Percentiles rank a stretch among this genome's conserved stretches.
Evolutionary conservation across 2,329 filamentous ascomycete species (phyloP).

Genomic region (Metarhizium album): DNA sequence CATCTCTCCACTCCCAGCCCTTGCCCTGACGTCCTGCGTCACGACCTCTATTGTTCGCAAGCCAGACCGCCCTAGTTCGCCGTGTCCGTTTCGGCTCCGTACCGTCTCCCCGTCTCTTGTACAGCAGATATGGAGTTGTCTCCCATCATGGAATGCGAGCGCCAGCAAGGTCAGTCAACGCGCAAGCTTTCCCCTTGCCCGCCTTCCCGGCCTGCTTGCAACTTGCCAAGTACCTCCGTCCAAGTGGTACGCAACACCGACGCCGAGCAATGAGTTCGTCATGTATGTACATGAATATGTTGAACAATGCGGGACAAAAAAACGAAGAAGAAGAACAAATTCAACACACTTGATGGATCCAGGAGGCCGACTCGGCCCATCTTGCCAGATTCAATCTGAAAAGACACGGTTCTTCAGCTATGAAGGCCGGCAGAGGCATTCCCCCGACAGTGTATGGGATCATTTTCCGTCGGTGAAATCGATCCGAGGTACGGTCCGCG

Average conservation of each 20-base stretch:
- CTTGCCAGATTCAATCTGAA: background rate
- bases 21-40: background rate
- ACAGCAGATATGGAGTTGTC: background rate
- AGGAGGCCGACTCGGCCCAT: background rate
- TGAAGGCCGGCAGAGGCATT: constrained; percentile 1
- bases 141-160: background rate
- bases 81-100: background rate
- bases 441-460: background rate
- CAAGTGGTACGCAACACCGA: background rate
- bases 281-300: background rate
- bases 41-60: background rate
- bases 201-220: background rate
- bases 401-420: background rate
- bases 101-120: too few relatives aligned
- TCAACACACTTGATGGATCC: constrained; percentile 5
- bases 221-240: background rate
- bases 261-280: background rate
- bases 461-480: background rate
- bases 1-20: background rate
- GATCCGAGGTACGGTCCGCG: constrained; percentile 1
- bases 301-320: constrained; percentile 2
- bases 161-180: background rate
- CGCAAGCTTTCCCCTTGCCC: too few relatives aligned
- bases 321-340: too few relatives aligned
- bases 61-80: background rate